Percentiles rank a stretch among this genome's conserved stretches.
phyloP scores from a whole-genome alignment of 2,329 filamentous ascomycete species.

The Penicillium psychrosexuale region DNA sequence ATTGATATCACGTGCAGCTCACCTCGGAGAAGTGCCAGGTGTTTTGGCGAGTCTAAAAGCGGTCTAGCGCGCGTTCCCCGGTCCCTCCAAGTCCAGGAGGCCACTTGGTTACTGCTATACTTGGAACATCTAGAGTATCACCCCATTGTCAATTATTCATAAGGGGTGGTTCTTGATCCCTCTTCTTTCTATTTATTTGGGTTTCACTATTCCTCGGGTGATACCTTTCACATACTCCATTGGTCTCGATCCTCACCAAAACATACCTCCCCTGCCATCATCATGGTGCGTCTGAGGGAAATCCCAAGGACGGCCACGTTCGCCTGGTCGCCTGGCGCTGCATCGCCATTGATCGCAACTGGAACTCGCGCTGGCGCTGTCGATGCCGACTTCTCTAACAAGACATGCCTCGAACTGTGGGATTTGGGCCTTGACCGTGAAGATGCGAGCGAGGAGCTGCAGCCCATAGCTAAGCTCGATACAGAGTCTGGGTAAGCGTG shows the following conservation, averaged over 20 bases:
- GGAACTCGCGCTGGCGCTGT: conserved; percentile 94
- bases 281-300: conserved; percentile 94
- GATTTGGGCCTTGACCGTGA: conserved; percentile 79
- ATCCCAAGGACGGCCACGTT: conserved; percentile 96
- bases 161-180: conserved; percentile 27
- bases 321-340: conserved; percentile 84
- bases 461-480: conserved; percentile 76
- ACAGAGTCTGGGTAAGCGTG: conserved; percentile 77
- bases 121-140: conserved; percentile 26
- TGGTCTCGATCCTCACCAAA: conserved; percentile 20
- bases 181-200: conserved; percentile 9
- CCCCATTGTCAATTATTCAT: conserved; percentile 30
- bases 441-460: conserved; percentile 74
- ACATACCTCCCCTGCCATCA: conserved; percentile 29
- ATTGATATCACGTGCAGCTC: conserved; percentile 35
- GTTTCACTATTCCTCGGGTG: conserved; percentile 19
- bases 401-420: conserved; percentile 96
- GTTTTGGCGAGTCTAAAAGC: conserved; percentile 35
- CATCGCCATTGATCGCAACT: conserved; percentile 79
- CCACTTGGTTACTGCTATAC: conserved; percentile 39
- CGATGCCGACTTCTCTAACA: conserved; percentile 94
- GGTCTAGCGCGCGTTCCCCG: conserved; percentile 32
- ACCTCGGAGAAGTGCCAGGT: conserved; percentile 17
- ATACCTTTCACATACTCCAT: conserved; percentile 11
- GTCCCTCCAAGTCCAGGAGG: conserved; percentile 37